Evolutionary conservation across 169 alveolate genomes (phyloP), one percentile per base, ranked within the genome.

Genomic region (Toxoplasma gondii): DNA sequence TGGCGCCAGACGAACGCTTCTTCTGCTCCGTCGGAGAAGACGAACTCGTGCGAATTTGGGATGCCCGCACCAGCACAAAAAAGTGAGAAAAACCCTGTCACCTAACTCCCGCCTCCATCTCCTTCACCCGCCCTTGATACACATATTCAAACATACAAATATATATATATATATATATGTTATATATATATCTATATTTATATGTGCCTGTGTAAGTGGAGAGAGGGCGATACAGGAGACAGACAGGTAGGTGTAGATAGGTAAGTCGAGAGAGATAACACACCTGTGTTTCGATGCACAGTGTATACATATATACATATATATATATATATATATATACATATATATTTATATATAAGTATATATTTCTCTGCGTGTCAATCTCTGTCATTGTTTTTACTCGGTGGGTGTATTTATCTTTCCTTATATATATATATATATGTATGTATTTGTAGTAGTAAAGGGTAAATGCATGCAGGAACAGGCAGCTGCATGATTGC

Each of bases 11-110:
- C 69, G 93, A 94, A 24, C 49, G 91, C n/a, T 41, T 96, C 39
- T 36, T 96, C 87, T 91, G 96, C 74, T 95, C 96, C 17, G 97
- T 88, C 2, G 97, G 97, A 0, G 97, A 86, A 31, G 97, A 96
- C 45, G 74, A 93, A 34, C 91, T 94, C 53, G 82, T 96, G 38
- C 86, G 95, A 38, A 87, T 95, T 24, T 96, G 97, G 97, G 97
- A 96, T 91, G 88, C 88, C 29, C 93, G 97, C 29, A 87, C 81
- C 29, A 80, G 93, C 53, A 67, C 78, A 0, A 67, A 22, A 10
- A 82, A 88, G 78, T 96, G 92, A 34, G 88, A 84, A n/a, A 9
- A 16, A 74, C 49, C 1, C 44, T 24, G 12, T 2, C 5, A 17
- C 19, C 44, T 69, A 2, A 2, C 5, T 69, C 81, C 19, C 41